Conservation (phyloP, 495 filamentous ascomycete species). For the Durotheca rogersii region DNA sequence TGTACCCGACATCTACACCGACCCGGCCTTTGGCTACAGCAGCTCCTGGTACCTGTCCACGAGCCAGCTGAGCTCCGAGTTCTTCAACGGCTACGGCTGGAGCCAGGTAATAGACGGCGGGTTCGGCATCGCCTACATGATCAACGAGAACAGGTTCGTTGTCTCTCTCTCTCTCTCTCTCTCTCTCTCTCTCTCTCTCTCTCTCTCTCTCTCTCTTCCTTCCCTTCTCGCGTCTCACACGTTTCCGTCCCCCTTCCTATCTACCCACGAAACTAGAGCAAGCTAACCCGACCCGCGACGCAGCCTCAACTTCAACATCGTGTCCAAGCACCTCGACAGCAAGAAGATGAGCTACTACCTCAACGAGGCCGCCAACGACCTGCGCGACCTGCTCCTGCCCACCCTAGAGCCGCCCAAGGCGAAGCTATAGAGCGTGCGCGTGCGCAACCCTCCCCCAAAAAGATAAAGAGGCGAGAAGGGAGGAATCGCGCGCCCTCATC, state of each 20-base stretch:
- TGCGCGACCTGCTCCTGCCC: slow-evolving; percentile 83
- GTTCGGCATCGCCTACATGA: slow-evolving; percentile 99
- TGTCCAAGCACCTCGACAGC: slow-evolving; percentile 86
- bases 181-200: slow-evolving; percentile 33
- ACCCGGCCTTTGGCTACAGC: slow-evolving; percentile 83
- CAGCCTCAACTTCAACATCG: slow-evolving; percentile 97
- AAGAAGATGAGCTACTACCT: slow-evolving; percentile 94
- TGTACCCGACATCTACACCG: slow-evolving; percentile 77
- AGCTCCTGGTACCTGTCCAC: slow-evolving; percentile 86
- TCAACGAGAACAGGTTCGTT: slow-evolving; percentile 85
- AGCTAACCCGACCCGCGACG: slow-evolving; percentile 21
- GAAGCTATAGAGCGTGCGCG: slow-evolving; percentile 65
- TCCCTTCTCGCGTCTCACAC: not conserved
- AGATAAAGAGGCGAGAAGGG: too few species aligned
- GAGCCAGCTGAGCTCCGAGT: slow-evolving; percentile 90
- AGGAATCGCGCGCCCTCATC: too few species aligned
- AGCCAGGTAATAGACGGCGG: slow-evolving; percentile 96
- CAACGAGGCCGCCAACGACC: slow-evolving; percentile 87
- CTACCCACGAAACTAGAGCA: too few species aligned
- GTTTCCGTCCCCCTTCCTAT: too few species aligned
- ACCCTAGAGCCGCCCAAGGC: slow-evolving; percentile 83
- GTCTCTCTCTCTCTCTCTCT: slow-evolving; percentile 1
- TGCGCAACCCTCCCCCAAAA: too few species aligned
- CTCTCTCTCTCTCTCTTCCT: slow-evolving; percentile 14
- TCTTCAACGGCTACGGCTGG: slow-evolving; percentile 99